Evolutionary conservation across 2,329 filamentous ascomycete genomes (phyloP), one percentile per base, ranked within the genome.

Genomic region (Aurifilum marmelostoma): DNA sequence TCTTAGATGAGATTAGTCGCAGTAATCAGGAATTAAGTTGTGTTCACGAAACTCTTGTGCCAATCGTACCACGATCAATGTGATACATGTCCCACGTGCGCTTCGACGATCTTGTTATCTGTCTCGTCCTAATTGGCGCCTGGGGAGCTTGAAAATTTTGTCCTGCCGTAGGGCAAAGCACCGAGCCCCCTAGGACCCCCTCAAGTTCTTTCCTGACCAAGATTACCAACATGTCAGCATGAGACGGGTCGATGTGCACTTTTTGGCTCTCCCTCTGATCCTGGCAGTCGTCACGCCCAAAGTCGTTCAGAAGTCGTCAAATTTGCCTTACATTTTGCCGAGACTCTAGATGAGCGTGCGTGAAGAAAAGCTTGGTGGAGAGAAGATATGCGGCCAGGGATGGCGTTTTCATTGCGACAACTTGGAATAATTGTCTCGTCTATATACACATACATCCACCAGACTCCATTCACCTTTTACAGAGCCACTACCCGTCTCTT

Each of bases 1-100:
- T 76, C 75, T 67, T 76, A 76, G 75, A 77, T 74, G 75, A 76
- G 75, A 76, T 75, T 64, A 69, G 65, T 71, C 69, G 69, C 69
- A 71, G 69, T 69, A 71, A 71, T 71, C 67, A 71, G 64, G 67
- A 69, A 71, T 71, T 67, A 47, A 68, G 52, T 69, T 61, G 34
- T 59, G 69, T 71, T 69, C 60, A 52, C 41, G 41, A 64, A 41
- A 3, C 11, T 14, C 27, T 29, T 4, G 12, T 50, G 41, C 39
- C 9, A 7, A n/a, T 11, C 24, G 29, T 27, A 21, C 24, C 5
- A 41, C 29, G 2, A 9, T 0, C 37, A 24, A 8, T 8, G 34
- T 61, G 59, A 39, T 27, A 24, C 24, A 12, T 54, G 12, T 29
- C 11, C 50, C 18, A 18, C 52, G 2, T 3, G 0, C n/a, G 2